phyloP scores from a whole-genome alignment of 257 asterid genomes.

The Nicotiana knightiana region DNA sequence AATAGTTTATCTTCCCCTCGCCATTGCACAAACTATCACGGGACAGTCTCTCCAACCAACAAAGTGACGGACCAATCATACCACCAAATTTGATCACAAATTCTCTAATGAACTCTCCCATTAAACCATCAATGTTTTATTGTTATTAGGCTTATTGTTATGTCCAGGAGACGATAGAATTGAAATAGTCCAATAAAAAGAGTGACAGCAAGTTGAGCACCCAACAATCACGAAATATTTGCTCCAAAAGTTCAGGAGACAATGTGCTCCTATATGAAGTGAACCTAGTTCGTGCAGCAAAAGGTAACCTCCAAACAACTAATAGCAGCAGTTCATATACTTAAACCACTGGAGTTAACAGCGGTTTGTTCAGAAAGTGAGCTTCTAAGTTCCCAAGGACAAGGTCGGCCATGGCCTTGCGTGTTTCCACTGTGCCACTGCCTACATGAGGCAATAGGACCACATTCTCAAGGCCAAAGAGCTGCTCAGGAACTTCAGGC shows the following conservation, averaged over 20 bases:
- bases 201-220: neutral
- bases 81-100: neutral
- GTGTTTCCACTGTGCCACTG: conserved; percentile 59
- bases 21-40: neutral
- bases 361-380: conserved; percentile 53
- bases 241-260: neutral
- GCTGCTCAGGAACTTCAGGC: conserved; percentile 61
- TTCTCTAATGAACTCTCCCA: neutral
- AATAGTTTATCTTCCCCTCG: neutral
- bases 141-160: neutral
- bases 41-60: neutral
- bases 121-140: neutral
- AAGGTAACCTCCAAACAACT: neutral
- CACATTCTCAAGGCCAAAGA: conserved; percentile 55
- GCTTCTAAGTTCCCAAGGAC: conserved; percentile 71
- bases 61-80: neutral
- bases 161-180: neutral
- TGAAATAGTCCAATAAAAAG: neutral
- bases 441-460: conserved; percentile 78
- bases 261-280: neutral
- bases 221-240: neutral
- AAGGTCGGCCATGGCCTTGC: conserved; percentile 71
- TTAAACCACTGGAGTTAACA: conserved; percentile 61
- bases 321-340: neutral
- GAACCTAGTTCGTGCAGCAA: neutral